Evolutionary conservation across 805 yeast genomes (phyloP).

Genomic region (Torulaspora quercuum): DNA sequence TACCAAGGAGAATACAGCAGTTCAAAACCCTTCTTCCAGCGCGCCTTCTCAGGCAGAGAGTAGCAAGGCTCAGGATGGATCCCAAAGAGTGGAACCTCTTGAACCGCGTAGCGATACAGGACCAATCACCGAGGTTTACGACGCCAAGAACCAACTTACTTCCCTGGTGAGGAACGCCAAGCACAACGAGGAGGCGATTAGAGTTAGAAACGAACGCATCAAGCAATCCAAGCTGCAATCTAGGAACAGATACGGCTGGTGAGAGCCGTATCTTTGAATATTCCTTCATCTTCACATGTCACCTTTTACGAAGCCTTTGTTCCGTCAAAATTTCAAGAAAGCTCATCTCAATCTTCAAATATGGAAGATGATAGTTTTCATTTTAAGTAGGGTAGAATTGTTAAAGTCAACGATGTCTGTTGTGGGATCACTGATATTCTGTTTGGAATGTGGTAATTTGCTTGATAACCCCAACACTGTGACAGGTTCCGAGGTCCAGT

Average conservation of each 20-base stretch:
- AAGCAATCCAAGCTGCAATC: constrained; percentile 17
- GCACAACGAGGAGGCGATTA: constrained; percentile 18
- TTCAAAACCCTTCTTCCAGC: too few species aligned
- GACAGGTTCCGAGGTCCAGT: constrained; percentile 45
- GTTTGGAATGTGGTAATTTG: constrained; percentile 88
- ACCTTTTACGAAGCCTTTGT: constrained; percentile 3
- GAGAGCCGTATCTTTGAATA: not conserved
- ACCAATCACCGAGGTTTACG: constrained; percentile 18
- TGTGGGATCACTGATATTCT: constrained; percentile 92
- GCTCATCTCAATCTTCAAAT: constrained; percentile 12
- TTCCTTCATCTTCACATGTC: not conserved
- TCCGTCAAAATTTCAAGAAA: constrained; percentile 5
- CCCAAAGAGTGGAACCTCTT: not conserved
- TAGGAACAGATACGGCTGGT: constrained; percentile 27
- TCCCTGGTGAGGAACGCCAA: constrained; percentile 24
- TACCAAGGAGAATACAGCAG: too few species aligned
- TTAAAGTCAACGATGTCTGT: constrained; percentile 62
- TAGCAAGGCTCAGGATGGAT: not conserved
- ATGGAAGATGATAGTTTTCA: too few species aligned
- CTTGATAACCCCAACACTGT: constrained; percentile 59
- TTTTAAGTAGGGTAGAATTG: not conserved
- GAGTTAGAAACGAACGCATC: constrained; percentile 17
- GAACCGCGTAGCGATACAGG: constrained; percentile 1
- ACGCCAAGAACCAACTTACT: constrained; percentile 22
- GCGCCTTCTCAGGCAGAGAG: too few species aligned